A percentile compares a stretch with the other conserved stretches of the same genome.
These are phyloP conservation scores for Hymenoscyphus scutula DNA, from an alignment of 2,329 filamentous ascomycete genomes.

Conservation along the genomic window DNA sequence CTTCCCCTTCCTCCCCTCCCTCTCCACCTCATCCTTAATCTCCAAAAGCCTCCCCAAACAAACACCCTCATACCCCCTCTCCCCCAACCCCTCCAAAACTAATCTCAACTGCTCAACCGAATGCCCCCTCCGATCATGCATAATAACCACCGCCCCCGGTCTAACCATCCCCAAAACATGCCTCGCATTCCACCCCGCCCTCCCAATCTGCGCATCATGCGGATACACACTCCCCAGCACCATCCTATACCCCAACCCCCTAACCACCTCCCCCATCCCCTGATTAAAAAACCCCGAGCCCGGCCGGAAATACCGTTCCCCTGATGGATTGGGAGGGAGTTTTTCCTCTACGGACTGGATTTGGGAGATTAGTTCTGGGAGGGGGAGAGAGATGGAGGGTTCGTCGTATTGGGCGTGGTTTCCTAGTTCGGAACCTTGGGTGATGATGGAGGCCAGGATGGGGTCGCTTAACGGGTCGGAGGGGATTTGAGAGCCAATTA, in stretches of 20 bases:
- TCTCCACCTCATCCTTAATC: conserved; percentile 18
- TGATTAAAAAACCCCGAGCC: conserved; percentile 80
- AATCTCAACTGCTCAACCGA: conserved; percentile 73
- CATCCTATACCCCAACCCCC: conserved; percentile 63
- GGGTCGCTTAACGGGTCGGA: conserved; percentile 45
- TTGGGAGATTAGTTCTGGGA: conserved; percentile 59
- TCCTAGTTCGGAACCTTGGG: conserved; percentile 67
- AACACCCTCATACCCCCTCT: conserved; percentile 68
- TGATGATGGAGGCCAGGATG: conserved; percentile 56
- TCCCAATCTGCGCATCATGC: conserved; percentile 82
- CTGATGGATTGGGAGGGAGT: conserved; percentile 49
- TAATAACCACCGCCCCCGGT: conserved; percentile 77
- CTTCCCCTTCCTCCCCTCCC: conserved; percentile 14
- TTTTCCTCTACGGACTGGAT: conserved; percentile 62
- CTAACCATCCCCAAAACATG: conserved; percentile 79
- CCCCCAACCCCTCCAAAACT: conserved; percentile 69
- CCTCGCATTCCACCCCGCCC: conserved; percentile 65
- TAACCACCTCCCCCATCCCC: conserved; percentile 62
- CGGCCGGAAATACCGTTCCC: conserved; percentile 69
- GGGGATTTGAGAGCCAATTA: conserved; percentile 75
- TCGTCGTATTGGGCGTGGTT: conserved; percentile 93
- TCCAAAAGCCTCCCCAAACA: conserved; percentile 66
- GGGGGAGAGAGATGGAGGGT: conserved; percentile 61
- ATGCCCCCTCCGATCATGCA: conserved; percentile 82
- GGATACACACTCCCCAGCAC: conserved; percentile 86